Evolutionary conservation across 1,139 yeast species (phyloP).

Genomic region (Geotrichum candidum): DNA sequence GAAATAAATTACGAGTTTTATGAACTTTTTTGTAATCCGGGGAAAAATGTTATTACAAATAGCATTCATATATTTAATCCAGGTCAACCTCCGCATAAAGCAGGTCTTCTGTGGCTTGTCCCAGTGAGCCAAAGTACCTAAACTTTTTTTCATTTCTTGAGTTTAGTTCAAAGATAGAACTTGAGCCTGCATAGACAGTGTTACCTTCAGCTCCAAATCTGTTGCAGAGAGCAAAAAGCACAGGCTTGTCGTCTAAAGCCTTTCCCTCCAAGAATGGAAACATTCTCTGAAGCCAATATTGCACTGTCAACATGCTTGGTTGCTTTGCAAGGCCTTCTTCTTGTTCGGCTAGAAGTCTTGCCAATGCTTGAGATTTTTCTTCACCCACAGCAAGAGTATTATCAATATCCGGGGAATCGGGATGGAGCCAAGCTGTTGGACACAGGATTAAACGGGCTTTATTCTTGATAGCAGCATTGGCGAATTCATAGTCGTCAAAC

Average conservation of each 20-base stretch:
- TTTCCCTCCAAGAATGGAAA: constrained; percentile 48
- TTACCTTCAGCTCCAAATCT: constrained; percentile 69
- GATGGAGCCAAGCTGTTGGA: constrained; percentile 87
- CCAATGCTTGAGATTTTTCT: neutral
- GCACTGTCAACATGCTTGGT: constrained; percentile 40
- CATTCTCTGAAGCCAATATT: constrained; percentile 71
- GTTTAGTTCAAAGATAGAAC: constrained; percentile 29
- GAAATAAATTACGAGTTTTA: neutral
- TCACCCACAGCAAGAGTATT: constrained; percentile 10
- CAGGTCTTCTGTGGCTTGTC: constrained; percentile 7
- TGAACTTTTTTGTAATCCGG: no score
- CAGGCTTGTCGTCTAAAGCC: constrained; percentile 22
- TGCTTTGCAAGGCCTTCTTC: constrained; percentile 25
- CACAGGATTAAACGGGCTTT: constrained; percentile 54
- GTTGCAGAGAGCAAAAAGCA: constrained; percentile 53
- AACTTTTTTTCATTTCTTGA: constrained; percentile 14
- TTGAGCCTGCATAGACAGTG: constrained; percentile 68
- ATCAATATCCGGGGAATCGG: constrained; percentile 31
- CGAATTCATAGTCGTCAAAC: constrained; percentile 57
- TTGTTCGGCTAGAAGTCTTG: constrained; percentile 17
- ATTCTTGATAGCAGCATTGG: constrained; percentile 47
- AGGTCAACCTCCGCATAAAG: neutral
- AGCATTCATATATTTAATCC: neutral
- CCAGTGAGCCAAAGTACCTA: constrained; percentile 24
- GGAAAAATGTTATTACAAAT: no score